Evolutionary conservation across 345 rosid species (phyloP), one percentile per base, ranked within the genome.

Genomic region (Lumnitzera racemosa): DNA sequence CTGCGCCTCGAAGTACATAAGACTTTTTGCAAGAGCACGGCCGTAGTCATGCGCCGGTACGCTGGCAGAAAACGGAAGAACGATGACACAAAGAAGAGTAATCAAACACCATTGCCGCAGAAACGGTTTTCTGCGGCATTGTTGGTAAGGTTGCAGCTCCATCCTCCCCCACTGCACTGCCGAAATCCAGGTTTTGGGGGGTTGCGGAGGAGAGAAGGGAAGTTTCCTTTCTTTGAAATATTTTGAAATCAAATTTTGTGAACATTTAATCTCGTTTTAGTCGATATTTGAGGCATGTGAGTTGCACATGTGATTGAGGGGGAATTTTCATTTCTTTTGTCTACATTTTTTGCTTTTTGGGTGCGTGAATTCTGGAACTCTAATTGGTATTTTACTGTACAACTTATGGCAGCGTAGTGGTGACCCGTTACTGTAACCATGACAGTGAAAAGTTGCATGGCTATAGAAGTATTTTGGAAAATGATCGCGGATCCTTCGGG

Each of bases 1-100:
- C 46, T 92, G 98, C 47, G 98, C 71, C 71, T 92, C 98, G 61
- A 92, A 89, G 77, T 92, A 92, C 55, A 89, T 82, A 57, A 92
- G 87, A 80, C 98, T 89, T 62, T 92, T 89, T 2, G 89, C 50
- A 15, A 92, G 79, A 56, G 98, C 96, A 12, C 88, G 89, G 23
- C 72, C 73, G 55, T 92, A 92, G 66, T 87, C 87, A 56, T 76
- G 73, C 51, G 76, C 54, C 9, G 14, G 36, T 16, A 52, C 24
- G 13, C 55, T 13, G 12, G 53, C 15, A 49, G 52, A 63, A 58
- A 63, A 50, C 70, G 62, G 12, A 47, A 61, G 56, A 15, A 64
- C 17, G 16, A 54, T 15, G 56, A 79, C 58, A 24, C 59, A 13
- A 13, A 51, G 15, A 15, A 36, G 43, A 7, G 43, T 36, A 9